These are phyloP conservation scores for Saccharomycopsis capsularis DNA, from an alignment of 805 yeast species.

Conservation along the genomic window DNA sequence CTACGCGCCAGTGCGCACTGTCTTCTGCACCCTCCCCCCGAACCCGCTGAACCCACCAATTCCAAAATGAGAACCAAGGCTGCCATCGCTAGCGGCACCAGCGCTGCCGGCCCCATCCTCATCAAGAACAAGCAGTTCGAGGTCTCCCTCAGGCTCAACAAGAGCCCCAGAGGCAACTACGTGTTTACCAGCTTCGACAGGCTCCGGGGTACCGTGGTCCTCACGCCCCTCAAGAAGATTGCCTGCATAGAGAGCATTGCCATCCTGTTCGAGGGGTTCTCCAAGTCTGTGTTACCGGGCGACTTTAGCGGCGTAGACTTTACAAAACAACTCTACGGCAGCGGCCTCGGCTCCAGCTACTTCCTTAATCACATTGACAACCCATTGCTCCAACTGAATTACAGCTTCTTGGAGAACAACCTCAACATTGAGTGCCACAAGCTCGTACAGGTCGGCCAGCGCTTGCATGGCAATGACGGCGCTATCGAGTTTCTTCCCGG, in stretches of 20 bases:
- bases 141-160: background rate
- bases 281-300: slow-evolving; percentile 5
- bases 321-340: slow-evolving; percentile 1
- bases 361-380: background rate
- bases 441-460: background rate
- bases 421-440: slow-evolving; percentile 16
- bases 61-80: no score
- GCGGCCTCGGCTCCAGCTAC: background rate
- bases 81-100: no score
- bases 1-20: no score
- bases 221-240: background rate
- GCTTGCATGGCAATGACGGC: background rate
- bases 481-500: background rate
- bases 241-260: background rate
- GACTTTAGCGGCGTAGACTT: slow-evolving; percentile 1
- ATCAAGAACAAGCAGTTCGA: slow-evolving; percentile 3
- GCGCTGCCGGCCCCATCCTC: no score
- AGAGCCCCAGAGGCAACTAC: slow-evolving; percentile 4
- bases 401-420: slow-evolving; percentile 8
- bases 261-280: slow-evolving; percentile 10
- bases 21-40: no score
- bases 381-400: slow-evolving; percentile 4
- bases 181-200: slow-evolving; percentile 13
- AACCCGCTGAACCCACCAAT: no score
- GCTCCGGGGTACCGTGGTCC: slow-evolving; percentile 6